These are phyloP conservation scores for Jasminum sambac DNA, from an alignment of 257 asterid species.

Conservation along the genomic window DNA sequence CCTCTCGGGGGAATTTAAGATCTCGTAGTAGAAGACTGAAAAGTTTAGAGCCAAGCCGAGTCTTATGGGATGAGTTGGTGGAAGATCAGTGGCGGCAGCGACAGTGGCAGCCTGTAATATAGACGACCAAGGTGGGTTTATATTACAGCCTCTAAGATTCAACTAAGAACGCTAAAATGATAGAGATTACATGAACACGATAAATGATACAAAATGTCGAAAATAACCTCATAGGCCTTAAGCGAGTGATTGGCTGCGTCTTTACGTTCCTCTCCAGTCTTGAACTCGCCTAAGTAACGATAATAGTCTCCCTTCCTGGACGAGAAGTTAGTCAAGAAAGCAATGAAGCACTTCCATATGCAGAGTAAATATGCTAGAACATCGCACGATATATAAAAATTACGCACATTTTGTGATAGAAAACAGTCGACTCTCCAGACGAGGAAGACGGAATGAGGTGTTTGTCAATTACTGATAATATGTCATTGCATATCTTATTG, in stretches of 20 bases:
- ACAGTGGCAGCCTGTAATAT: conserved; percentile 68
- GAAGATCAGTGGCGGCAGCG: conserved; percentile 61
- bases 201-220: neutral
- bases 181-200: neutral
- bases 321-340: neutral
- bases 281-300: conserved; percentile 63
- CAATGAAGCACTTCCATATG: neutral
- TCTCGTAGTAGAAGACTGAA: conserved; percentile 79
- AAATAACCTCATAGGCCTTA: conserved; percentile 56
- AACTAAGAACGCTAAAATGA: neutral
- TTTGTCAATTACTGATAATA: conserved; percentile 65
- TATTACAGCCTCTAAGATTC: neutral
- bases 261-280: conserved; percentile 53
- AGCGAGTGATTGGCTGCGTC: conserved; percentile 60
- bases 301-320: conserved; percentile 66
- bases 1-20: conserved; percentile 77
- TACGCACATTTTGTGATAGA: conserved; percentile 76
- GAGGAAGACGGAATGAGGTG: conserved; percentile 75
- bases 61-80: conserved; percentile 77
- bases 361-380: neutral
- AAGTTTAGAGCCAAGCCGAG: conserved; percentile 75
- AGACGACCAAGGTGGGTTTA: conserved; percentile 2
- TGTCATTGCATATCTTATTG: conserved; percentile 69
- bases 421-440: conserved; percentile 75
- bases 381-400: neutral